phyloP scores from a whole-genome alignment of 345 rosid species.

The Clausena lansium region DNA sequence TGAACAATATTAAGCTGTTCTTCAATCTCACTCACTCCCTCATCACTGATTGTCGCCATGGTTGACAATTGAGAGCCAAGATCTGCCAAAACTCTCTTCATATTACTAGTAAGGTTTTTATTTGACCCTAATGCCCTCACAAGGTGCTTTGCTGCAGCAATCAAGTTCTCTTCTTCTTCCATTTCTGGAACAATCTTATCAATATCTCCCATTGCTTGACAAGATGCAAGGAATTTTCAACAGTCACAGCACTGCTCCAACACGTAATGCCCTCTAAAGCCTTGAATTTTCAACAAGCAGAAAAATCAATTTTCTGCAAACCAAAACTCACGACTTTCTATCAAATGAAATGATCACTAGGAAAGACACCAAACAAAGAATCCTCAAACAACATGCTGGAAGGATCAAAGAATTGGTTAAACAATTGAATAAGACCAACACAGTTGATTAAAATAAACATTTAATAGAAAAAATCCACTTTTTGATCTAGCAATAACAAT shows the following conservation, averaged over 20 bases:
- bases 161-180: conserved; percentile 59
- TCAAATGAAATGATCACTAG: background rate
- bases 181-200: conserved; percentile 21
- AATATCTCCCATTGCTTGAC: conserved; percentile 49
- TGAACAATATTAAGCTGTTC: conserved; percentile 45
- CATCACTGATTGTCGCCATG: conserved; percentile 34
- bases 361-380: conserved; percentile 4
- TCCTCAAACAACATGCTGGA: background rate
- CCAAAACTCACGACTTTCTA: conserved; percentile 13
- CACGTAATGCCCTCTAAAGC: background rate
- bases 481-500: background rate
- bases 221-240: background rate
- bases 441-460: background rate
- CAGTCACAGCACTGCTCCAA: background rate
- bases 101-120: conserved; percentile 51
- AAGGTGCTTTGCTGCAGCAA: conserved; percentile 64
- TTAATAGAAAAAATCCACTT: background rate
- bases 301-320: background rate
- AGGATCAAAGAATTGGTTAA: background rate
- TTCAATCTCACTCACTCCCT: conserved; percentile 40
- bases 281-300: conserved; percentile 1
- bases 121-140: conserved; percentile 55
- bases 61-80: conserved; percentile 59
- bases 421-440: background rate
- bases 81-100: conserved; percentile 55